A percentile compares a stretch with the other conserved stretches of the same genome.
phyloP scores from a whole-genome alignment of 208 protist species.

The Acanthamoeba comandoni region DNA sequence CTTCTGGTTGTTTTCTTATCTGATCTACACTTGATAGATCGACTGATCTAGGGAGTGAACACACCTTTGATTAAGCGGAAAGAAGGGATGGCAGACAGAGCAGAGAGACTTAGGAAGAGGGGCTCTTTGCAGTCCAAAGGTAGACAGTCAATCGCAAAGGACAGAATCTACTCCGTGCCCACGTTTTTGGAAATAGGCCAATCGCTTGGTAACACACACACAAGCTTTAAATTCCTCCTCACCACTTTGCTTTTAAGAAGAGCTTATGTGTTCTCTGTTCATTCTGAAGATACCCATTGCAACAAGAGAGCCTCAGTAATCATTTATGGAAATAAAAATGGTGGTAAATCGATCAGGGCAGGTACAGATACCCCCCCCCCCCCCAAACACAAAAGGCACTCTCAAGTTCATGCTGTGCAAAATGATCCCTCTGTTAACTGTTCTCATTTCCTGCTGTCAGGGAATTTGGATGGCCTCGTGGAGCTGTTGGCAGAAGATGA shows the following conservation, averaged over 20 bases:
- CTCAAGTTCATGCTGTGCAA: too few relatives aligned
- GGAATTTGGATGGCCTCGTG: constrained; percentile 53
- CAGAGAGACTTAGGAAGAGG: constrained; percentile 49
- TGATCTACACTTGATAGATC: too few relatives aligned
- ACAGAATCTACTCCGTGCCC: constrained; percentile 49
- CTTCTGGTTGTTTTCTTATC: too few relatives aligned
- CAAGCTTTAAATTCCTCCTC: not conserved
- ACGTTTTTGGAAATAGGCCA: constrained; percentile 58
- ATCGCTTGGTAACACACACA: not conserved
- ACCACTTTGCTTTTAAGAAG: not conserved
- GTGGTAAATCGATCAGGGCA: constrained; percentile 11
- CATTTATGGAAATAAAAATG: constrained; percentile 68
- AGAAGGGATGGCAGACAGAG: constrained; percentile 27
- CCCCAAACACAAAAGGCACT: too few relatives aligned
- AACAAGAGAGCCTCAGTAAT: constrained; percentile 45
- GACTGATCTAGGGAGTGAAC: too few relatives aligned
- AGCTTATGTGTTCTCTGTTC: constrained; percentile 2
- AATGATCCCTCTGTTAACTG: too few relatives aligned
- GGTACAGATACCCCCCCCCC: not conserved
- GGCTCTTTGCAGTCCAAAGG: constrained; percentile 50
- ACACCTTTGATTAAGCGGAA: too few relatives aligned
- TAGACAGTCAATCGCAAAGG: constrained; percentile 30
- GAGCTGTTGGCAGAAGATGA: constrained; percentile 68
- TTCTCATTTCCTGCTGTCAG: not conserved
- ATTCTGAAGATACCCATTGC: not conserved